Base-by-base conservation (phyloP, 1,284 basidiomycete species). In the Neonothopanus nambi region DNA sequence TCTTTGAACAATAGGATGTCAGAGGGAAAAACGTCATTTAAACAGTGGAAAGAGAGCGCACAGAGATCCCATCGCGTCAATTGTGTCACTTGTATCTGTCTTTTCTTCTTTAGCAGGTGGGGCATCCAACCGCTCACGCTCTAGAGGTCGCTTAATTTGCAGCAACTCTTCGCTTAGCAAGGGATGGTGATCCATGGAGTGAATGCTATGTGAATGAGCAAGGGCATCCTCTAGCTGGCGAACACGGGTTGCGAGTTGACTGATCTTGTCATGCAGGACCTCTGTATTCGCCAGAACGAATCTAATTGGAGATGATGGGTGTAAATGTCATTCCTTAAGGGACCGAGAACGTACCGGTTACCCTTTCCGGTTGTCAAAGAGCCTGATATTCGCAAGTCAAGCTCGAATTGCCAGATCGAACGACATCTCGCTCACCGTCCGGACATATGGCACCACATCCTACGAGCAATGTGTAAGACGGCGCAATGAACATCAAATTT, bases 341-440 rank as follows among this genome's bases (percentile, higher is more conserved):
- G 17, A 23, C 9, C 37, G 52, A 30, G 41, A 20, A 36, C 60
- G 39, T 62, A 84, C 83, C 84, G 72, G 64, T 86, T 87, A 17
- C 85, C 85, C 65, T 84, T 86, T 52, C 85, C 84, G n/a, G 85
- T 86, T 6, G 84, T 86, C 44, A 87, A 72, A 38, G 83, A 84
- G 15, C 81, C 84, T 85, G 55, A 48, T 49, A 38, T 8, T 30
- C 41, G 43, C 51, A 57, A 39, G 43, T 47, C n/a, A 39, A 40
- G 18, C 17, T 15, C 42, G 18, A 18, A 53, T 6, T 20, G 18
- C 28, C 28, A 20, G 13, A 24, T 30, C 15, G 11, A 40, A 52
- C 47, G 49, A 21, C 57, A 41, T 39, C 43, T 54, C 28, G 48
- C 68, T 42, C 51, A 82, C 82, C 82, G 59, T 84, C 77, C 5